Evolutionary conservation across 371 early-diverging fungal genomes (phyloP).

Genomic region (Rhizopus delemar): DNA sequence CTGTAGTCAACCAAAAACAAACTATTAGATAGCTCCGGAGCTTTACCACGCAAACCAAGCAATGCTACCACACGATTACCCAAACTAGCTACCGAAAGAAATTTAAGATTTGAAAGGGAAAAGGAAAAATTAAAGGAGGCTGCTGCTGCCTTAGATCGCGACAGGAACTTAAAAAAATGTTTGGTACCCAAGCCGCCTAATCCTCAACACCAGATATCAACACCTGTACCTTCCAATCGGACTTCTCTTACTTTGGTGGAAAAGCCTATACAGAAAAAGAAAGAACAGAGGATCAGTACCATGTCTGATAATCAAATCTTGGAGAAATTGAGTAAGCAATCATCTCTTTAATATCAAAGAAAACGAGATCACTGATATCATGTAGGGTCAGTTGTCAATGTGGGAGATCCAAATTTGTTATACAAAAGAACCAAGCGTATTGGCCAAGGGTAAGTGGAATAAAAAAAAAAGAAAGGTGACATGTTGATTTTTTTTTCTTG

Average conservation of each 20-base stretch:
- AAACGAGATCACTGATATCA: neutral
- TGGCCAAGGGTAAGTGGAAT: slow-evolving; percentile 82
- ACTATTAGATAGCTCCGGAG: slow-evolving; percentile 5
- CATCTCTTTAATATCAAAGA: too few relatives aligned
- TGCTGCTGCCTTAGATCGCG: slow-evolving; percentile 27
- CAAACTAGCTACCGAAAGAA: slow-evolving; percentile 12
- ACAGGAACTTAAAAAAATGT: slow-evolving; percentile 15
- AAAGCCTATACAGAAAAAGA: slow-evolving; percentile 19
- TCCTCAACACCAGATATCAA: slow-evolving; percentile 32
- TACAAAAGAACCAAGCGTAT: slow-evolving; percentile 89
- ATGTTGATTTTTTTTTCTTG: neutral
- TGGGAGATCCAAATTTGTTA: slow-evolving; percentile 78
- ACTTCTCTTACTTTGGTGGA: neutral
- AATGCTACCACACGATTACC: slow-evolving; percentile 5
- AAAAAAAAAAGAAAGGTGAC: neutral
- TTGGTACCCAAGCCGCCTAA: slow-evolving; percentile 13
- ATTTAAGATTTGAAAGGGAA: slow-evolving; percentile 26
- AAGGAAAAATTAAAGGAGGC: slow-evolving; percentile 29
- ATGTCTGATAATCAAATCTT: slow-evolving; percentile 88
- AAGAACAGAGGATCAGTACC: slow-evolving; percentile 70
- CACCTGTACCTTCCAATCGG: slow-evolving; percentile 27
- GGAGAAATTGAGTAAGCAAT: slow-evolving; percentile 68
- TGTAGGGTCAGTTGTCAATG: slow-evolving; percentile 66
- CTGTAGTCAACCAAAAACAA: neutral
- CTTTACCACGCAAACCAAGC: slow-evolving; percentile 13